Base-by-base conservation (phyloP, 179 eudicot genomes). In the Nepenthes alata region DNA sequence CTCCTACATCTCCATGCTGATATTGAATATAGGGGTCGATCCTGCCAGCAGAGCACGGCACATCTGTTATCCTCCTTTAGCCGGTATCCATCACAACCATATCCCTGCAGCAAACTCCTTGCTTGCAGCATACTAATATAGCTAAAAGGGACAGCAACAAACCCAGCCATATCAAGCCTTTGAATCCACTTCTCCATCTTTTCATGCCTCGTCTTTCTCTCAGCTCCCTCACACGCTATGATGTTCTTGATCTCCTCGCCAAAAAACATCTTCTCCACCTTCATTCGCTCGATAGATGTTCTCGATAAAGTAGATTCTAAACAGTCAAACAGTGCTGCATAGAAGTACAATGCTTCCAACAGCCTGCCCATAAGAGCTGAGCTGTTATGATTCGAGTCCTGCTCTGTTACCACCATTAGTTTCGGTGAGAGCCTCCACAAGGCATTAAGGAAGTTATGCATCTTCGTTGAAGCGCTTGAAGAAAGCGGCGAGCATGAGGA, bases 231-330 rank as follows among this genome's bases (percentile, higher is more conserved):
- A 68, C 95, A 86, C 3, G 97, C 79, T 14, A 88, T 70, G 3
- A 91, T 89, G 61, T 88, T 84, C 78, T 88, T 91, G 34, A 91
- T 89, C 50, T 91, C 91, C 57, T 84, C 80, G 1, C 97, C 97
- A 1, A 84, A 80, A 15, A 91, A 73, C 84, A 75, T 82, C 73
- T 84, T 91, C 76, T 88, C 97, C 3, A 91, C 80, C 66, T 75
- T 86, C 67, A 75, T 76, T 2, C 97, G 74, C 68, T 88, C 97
- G 4, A 72, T 2, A 1, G 87, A 81, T 10, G 71, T 41, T 41
- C 87, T 76, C 1, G 91, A 71, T 10, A 75, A 47, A 3, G 83
- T 77, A 1, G 80, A 80, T 60, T 89, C 95, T 65, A 84, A 73
- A 68, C 95, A 82, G 60, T 91, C 97, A 37, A 91, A 91, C 16